Base-by-base conservation (phyloP, 2,329 filamentous ascomycete species). In the Fusarium floridanum region DNA sequence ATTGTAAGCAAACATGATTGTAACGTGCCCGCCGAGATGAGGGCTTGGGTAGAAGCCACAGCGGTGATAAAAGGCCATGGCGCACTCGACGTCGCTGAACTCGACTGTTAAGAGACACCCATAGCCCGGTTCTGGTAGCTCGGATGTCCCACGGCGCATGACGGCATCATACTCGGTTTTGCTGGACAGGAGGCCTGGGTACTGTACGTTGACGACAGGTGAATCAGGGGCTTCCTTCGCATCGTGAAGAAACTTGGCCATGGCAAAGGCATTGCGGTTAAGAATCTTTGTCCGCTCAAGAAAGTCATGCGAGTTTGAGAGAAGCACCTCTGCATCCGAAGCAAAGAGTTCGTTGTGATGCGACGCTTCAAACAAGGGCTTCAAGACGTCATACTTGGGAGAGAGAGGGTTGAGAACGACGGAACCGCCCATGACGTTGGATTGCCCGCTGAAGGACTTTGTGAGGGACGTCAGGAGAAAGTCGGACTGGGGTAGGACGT, bases 401-500 rank as follows among this genome's bases (percentile, higher is more conserved):
- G 85, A 87, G 5, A 82, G 75, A 0, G 87, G 87, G 75, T 88
- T 88, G 45, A 90, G 81, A 45, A 86, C 83, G 20, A 84, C 74
- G 61, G 85, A 86, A n/a, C 86, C 89, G 37, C 82, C 88, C 82
- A 91, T 86, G 57, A 88, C 86, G 74, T 91, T 85, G 24, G 88
- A 84, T 68, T 86, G 86, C 17, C 90, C 90, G 69, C 82, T 89
- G 76, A 92, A 91, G 2, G 85, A 84, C 79, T 91, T 91, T n/a
- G 88, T 91, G 17, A 91, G 82, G 27, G 85, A 88, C 0, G 86
- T 86, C 17, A 88, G 73, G 34, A 91, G 70, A 0, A 89, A 78
- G 72, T 91, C 88, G 2, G 86, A 85, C 0, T 83, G 80, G 6
- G 80, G 73, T 5, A 89, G 78, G 37, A 91, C 78, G 76, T 91